phyloP scores from a whole-genome alignment of 306 rosid species.

The Sphenostylis stenocarpa region DNA sequence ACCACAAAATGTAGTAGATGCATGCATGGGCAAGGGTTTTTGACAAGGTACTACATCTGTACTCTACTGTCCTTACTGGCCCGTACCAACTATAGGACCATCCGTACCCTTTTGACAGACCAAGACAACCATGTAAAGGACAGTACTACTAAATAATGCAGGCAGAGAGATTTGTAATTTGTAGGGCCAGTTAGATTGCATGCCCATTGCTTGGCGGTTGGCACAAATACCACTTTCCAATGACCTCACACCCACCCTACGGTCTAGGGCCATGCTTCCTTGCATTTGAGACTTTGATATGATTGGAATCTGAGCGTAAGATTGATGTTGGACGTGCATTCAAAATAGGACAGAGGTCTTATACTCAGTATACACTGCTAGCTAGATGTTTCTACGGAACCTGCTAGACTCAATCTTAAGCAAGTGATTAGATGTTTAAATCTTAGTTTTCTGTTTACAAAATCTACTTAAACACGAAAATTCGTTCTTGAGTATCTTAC shows the following conservation, averaged over 20 bases:
- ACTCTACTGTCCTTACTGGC: constrained; percentile 47
- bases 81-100: constrained; percentile 52
- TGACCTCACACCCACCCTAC: background rate
- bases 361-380: background rate
- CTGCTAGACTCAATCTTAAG: too few relatives aligned
- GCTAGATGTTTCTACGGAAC: background rate
- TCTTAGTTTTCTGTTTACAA: too few relatives aligned
- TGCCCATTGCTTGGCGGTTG: background rate
- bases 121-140: constrained; percentile 24
- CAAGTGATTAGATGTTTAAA: too few relatives aligned
- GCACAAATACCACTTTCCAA: background rate
- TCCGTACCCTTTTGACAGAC: constrained; percentile 52
- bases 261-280: background rate
- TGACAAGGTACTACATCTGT: constrained; percentile 26
- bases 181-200: constrained; percentile 38
- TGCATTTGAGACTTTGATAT: background rate
- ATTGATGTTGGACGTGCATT: background rate
- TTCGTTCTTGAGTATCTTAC: too few relatives aligned
- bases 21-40: constrained; percentile 7
- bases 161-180: constrained; percentile 22
- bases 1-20: constrained; percentile 27
- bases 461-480: too few relatives aligned
- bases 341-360: background rate
- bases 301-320: background rate
- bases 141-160: background rate